Evolutionary conservation across 495 filamentous ascomycete species (phyloP).

Genomic region (Aspergillus asperescens): DNA sequence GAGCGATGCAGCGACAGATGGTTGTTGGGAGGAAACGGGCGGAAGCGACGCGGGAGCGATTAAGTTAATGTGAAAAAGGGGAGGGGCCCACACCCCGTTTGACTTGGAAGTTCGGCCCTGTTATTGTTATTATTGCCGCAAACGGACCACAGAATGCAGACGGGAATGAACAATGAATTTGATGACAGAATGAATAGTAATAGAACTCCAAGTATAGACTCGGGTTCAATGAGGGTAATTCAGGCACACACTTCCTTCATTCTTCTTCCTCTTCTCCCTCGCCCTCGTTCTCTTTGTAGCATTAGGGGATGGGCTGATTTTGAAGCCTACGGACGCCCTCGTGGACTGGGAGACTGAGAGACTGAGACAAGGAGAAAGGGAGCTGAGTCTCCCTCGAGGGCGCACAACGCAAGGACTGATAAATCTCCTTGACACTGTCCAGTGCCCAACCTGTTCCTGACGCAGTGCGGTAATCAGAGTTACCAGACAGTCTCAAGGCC

Average conservation of each 20-base stretch:
- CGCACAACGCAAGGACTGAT: constrained; percentile 22
- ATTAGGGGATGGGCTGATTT: constrained; percentile 16
- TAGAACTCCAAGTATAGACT: not conserved
- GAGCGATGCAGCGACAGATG: constrained; percentile 18
- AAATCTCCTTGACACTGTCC: constrained; percentile 9
- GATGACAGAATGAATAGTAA: not conserved
- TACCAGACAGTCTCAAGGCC: too few relatives aligned
- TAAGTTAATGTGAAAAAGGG: constrained; percentile 13
- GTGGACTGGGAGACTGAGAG: constrained; percentile 26
- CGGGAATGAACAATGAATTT: constrained; percentile 4
- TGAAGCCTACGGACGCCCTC: constrained; percentile 14
- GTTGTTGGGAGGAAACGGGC: constrained; percentile 13
- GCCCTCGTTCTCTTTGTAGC: constrained; percentile 7
- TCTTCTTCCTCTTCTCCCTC: constrained; percentile 15
- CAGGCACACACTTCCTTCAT: constrained; percentile 11
- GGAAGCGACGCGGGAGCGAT: constrained; percentile 14
- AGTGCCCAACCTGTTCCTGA: not conserved
- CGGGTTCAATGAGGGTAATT: constrained; percentile 5
- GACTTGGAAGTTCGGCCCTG: too few relatives aligned
- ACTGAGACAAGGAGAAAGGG: constrained; percentile 27
- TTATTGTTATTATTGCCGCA: not conserved
- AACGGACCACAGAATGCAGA: not conserved
- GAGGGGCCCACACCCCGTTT: too few relatives aligned
- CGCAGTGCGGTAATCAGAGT: too few relatives aligned
- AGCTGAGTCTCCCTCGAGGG: not conserved